Evolutionary conservation across 495 filamentous ascomycete genomes (phyloP), one percentile per base, ranked within the genome.

Genomic region (Xylaria bambusicola): DNA sequence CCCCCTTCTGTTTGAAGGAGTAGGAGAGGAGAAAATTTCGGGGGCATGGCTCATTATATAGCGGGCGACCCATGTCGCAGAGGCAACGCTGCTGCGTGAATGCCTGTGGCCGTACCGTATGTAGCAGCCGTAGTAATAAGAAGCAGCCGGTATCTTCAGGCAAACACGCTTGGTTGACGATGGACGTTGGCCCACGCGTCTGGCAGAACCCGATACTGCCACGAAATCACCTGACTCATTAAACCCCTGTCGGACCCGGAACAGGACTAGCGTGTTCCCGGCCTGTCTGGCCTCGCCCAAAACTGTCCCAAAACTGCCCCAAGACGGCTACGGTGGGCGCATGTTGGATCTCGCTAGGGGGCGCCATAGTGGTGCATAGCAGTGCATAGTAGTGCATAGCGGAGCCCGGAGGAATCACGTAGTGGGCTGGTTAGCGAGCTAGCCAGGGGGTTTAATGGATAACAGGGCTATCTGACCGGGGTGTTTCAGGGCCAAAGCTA

Each of bases 161-260:
- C 68, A 71, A 70, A 68, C 68, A 68, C 68, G 68, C 53, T 54
- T 56, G 56, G 56, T 53, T 68, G 65, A 63, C 26, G 68, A 71
- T 71, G 66, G 57, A 63, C 12, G 68, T 64, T 62, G 61, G 66
- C 50, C 63, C 66, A 64, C 68, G 68, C 68, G 68, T 71, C 63
- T 47, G 49, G 40, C 23, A 27, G 18, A 56, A 66, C 68, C 31
- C 52, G 66, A 71, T 64, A 71, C n/a, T 54, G 29, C n/a, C 68
- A 52, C 68, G 66, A 20, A 53, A 35, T 68, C 68, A 71, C 68
- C 67, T 71, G 68, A 71, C 68, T 46, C 63, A 53, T 70, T 63
- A 62, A 52, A 13, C 29, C 29, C 29, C 5, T 5, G 29, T 33
- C 29, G 10, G 29, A 10, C 52, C 44, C 42, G 4, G 10, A 62